Percentiles rank a stretch among this genome's conserved stretches.
These are phyloP conservation scores for Phytophthora cryptogea DNA, from an alignment of 352 stramenopile species.

Conservation along the genomic window DNA sequence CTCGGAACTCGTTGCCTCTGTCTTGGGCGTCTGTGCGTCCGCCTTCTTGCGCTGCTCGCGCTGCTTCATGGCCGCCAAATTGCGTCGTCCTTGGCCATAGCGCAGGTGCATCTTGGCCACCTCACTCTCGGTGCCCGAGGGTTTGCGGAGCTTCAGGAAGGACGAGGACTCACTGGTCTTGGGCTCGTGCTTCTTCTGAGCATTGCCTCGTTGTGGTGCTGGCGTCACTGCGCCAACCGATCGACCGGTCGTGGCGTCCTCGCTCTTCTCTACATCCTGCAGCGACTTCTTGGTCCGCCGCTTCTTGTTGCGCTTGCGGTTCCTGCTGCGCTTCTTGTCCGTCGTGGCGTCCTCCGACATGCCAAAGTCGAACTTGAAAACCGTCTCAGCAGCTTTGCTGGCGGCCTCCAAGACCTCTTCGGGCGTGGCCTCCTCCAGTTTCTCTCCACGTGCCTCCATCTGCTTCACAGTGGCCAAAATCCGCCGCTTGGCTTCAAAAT, in stretches of 20 bases:
- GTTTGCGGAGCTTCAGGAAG: constrained; percentile 65
- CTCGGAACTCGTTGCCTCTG: constrained; percentile 4
- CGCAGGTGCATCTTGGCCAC: constrained; percentile 73
- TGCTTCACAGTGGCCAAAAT: constrained; percentile 38
- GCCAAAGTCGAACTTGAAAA: constrained; percentile 63
- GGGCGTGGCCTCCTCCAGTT: constrained; percentile 38
- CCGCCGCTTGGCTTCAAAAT: constrained; percentile 55
- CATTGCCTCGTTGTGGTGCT: constrained; percentile 22
- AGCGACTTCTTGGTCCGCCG: constrained; percentile 19
- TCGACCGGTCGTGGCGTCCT: constrained; percentile 9
- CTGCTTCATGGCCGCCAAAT: constrained; percentile 54
- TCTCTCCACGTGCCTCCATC: constrained; percentile 34
- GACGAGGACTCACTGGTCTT: constrained; percentile 28
- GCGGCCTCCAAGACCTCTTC: constrained; percentile 36
- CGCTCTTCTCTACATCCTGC: constrained; percentile 13
- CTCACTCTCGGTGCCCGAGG: constrained; percentile 67
- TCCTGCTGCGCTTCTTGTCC: constrained; percentile 35
- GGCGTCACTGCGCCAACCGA: constrained; percentile 10
- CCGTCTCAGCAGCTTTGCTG: constrained; percentile 29
- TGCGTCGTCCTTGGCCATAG: constrained; percentile 64
- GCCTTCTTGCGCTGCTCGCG: constrained; percentile 44
- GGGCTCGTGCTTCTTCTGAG: constrained; percentile 20
- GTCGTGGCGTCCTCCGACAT: constrained; percentile 17
- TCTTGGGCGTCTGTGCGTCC: neutral
- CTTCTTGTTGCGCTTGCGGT: constrained; percentile 41